These are phyloP conservation scores for Dacryopinax spathularia DNA, from an alignment of 768 basidiomycete species.

Conservation along the genomic window DNA sequence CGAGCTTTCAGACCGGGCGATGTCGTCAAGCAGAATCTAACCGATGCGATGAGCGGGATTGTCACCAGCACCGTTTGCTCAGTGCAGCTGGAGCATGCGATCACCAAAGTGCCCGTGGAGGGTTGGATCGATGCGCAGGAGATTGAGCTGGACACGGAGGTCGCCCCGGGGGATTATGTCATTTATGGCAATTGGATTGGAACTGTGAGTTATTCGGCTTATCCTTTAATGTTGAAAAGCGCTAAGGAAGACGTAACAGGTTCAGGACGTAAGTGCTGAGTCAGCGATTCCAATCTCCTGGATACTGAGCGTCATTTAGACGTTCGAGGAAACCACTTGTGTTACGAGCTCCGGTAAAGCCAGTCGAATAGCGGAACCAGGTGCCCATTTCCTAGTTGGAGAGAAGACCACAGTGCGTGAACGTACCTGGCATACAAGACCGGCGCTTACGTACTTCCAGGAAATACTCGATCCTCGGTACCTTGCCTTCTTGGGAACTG, in stretches of 20 bases:
- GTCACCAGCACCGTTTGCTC: conserved; percentile 49
- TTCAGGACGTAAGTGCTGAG: conserved; percentile 50
- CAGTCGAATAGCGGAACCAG: conserved; percentile 62
- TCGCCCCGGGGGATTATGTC: conserved; percentile 72
- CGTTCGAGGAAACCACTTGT: conserved; percentile 70
- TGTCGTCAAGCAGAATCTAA: conserved; percentile 61
- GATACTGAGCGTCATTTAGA: conserved; percentile 28
- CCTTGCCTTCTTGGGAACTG: conserved; percentile 4
- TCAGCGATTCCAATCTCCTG: not conserved
- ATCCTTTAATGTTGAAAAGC: conserved; percentile 7
- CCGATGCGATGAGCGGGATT: conserved; percentile 62
- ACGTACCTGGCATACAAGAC: conserved; percentile 41
- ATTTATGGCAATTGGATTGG: conserved; percentile 78
- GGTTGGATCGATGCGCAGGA: conserved; percentile 52
- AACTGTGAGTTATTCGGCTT: conserved; percentile 38
- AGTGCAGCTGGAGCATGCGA: conserved; percentile 59
- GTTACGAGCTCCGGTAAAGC: conserved; percentile 50
- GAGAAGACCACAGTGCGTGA: conserved; percentile 49
- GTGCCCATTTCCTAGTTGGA: conserved; percentile 59
- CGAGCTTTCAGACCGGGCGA: conserved; percentile 68
- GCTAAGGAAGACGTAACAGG: conserved; percentile 26
- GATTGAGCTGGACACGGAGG: conserved; percentile 40
- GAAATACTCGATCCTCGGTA: conserved; percentile 29
- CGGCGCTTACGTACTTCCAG: conserved; percentile 33
- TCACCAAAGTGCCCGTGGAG: conserved; percentile 43